These are phyloP conservation scores for Trichophyton rubrum DNA, from an alignment of 2,329 filamentous ascomycete species.

Conservation along the genomic window DNA sequence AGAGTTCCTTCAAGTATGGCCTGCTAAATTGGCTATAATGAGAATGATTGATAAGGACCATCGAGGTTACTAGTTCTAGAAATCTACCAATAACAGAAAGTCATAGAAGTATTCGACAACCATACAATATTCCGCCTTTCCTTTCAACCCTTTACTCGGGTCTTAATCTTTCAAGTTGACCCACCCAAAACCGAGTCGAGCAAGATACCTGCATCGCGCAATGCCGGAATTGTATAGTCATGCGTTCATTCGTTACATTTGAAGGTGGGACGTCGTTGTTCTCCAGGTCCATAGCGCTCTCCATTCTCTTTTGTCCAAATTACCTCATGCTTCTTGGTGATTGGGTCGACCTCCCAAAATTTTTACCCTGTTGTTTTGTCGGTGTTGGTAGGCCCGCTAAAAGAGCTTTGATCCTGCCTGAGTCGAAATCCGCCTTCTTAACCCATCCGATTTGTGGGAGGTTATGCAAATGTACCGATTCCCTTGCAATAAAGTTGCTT, in stretches of 20 bases:
- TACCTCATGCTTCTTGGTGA: slow-evolving; percentile 4
- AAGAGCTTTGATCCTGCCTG: slow-evolving; percentile 8
- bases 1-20: too few relatives aligned
- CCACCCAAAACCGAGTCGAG: not conserved
- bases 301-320: slow-evolving; percentile 13
- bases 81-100: too few relatives aligned
- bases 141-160: too few relatives aligned
- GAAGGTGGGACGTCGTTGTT: slow-evolving; percentile 10
- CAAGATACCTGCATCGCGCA: slow-evolving; percentile 12
- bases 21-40: too few relatives aligned
- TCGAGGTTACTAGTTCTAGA: too few relatives aligned
- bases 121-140: too few relatives aligned
- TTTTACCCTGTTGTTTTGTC: slow-evolving; percentile 12
- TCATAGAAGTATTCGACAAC: too few relatives aligned
- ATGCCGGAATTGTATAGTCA: slow-evolving; percentile 11
- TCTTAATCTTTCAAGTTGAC: too few relatives aligned
- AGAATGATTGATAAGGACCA: too few relatives aligned
- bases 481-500: not conserved
- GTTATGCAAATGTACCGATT: slow-evolving; percentile 7
- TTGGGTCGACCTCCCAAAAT: slow-evolving; percentile 11
- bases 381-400: slow-evolving; percentile 10
- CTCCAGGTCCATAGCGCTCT: slow-evolving; percentile 11
- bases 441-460: slow-evolving; percentile 11
- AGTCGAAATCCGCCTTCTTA: slow-evolving; percentile 8
- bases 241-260: slow-evolving; percentile 13